A percentile compares a stretch with the other conserved stretches of the same genome.
Conservation (phyloP, 1,284 basidiomycete genomes). For the Rhodotorula sp. region DNA sequence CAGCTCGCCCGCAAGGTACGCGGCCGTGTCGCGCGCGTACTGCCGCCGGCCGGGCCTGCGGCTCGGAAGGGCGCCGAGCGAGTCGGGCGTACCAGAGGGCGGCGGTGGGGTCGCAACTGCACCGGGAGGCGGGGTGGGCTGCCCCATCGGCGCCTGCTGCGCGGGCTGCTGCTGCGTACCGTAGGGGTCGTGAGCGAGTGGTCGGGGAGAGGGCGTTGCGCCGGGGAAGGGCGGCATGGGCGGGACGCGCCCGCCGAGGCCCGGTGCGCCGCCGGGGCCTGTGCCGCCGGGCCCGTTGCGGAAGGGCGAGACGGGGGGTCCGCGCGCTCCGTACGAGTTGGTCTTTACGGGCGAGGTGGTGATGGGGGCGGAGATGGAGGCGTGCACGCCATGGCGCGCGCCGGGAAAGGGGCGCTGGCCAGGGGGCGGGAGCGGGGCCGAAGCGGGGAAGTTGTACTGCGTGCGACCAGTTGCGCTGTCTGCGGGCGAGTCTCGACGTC, state of each 20-base stretch:
- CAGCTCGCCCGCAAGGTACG: slow-evolving; percentile 37
- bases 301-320: slow-evolving; percentile 38
- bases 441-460: slow-evolving; percentile 51
- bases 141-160: background rate
- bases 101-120: slow-evolving; percentile 15
- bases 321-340: slow-evolving; percentile 46
- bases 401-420: slow-evolving; percentile 32
- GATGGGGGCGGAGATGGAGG: slow-evolving; percentile 48
- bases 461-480: slow-evolving; percentile 51
- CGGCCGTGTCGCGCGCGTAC: slow-evolving; percentile 38
- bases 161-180: slow-evolving; percentile 7
- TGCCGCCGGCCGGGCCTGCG: slow-evolving; percentile 20
- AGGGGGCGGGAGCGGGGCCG: slow-evolving; percentile 29
- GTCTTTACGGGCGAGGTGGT: slow-evolving; percentile 45
- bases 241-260: slow-evolving; percentile 1
- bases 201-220: background rate
- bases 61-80: slow-evolving; percentile 2
- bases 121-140: slow-evolving; percentile 1
- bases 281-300: slow-evolving; percentile 15
- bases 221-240: slow-evolving; percentile 2
- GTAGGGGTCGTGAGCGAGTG: slow-evolving; percentile 1
- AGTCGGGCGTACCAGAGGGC: slow-evolving; percentile 7
- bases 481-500: slow-evolving; percentile 10
- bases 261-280: background rate
- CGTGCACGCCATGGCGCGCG: slow-evolving; percentile 44